Percentiles rank a stretch among this genome's conserved stretches.
phyloP scores from a whole-genome alignment of 257 asterid genomes.

The Gentiana dahurica region DNA sequence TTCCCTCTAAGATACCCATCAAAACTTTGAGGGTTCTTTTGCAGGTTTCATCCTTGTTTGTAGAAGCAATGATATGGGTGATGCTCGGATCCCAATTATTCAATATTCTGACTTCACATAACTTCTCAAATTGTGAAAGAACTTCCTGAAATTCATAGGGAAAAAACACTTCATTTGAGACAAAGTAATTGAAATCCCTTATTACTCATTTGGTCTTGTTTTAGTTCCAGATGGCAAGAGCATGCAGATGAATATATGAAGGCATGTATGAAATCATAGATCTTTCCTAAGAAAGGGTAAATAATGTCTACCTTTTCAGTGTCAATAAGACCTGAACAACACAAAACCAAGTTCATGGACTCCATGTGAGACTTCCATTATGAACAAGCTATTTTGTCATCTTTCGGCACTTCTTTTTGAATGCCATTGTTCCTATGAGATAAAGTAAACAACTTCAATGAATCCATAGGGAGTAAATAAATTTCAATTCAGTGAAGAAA shows the following conservation, averaged over 20 bases:
- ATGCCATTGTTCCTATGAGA: constrained; percentile 29
- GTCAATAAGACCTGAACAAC: constrained; percentile 67
- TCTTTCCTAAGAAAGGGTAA: not conserved
- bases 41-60: constrained; percentile 73
- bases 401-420: constrained; percentile 19
- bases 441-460: not conserved
- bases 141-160: constrained; percentile 34
- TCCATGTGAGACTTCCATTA: constrained; percentile 42
- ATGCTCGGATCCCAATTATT: constrained; percentile 72
- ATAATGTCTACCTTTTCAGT: constrained; percentile 45
- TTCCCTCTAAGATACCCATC: constrained; percentile 91
- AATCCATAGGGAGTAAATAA: not conserved
- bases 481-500: too few species aligned
- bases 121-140: constrained; percentile 37
- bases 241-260: too few species aligned
- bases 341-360: constrained; percentile 44
- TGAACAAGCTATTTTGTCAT: constrained; percentile 15
- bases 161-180: not conserved
- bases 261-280: too few species aligned
- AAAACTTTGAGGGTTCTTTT: constrained; percentile 76
- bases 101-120: constrained; percentile 39
- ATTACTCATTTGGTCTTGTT: not conserved
- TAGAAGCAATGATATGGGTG: constrained; percentile 82
- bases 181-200: not conserved
- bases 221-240: too few species aligned